Conservation (phyloP, 306 rosid species). For the Hylodesmum podocarpum region DNA sequence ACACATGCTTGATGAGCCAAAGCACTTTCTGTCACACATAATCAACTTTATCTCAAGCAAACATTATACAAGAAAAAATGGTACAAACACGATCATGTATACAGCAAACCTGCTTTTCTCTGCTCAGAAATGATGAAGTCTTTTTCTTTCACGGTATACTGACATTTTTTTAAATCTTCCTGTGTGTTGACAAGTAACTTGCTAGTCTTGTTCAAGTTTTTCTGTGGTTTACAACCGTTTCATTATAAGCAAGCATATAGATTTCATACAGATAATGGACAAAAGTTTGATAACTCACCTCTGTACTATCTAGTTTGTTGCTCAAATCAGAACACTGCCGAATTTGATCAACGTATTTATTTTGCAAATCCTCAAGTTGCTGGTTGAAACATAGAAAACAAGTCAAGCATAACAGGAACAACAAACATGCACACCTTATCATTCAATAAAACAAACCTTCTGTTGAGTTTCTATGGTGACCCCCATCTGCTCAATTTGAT, state of each 20-base stretch:
- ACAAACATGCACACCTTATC: not conserved
- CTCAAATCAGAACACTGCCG: slow-evolving; percentile 68
- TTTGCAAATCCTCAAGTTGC: slow-evolving; percentile 80
- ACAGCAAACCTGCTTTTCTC: slow-evolving; percentile 83
- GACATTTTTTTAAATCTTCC: slow-evolving; percentile 77
- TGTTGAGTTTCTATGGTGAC: slow-evolving; percentile 62
- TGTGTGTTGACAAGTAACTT: slow-evolving; percentile 63
- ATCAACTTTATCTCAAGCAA: slow-evolving; percentile 14
- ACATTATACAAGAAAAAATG: not conserved
- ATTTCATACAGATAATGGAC: not conserved
- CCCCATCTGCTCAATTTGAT: slow-evolving; percentile 95
- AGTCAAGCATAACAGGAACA: not conserved
- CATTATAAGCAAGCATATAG: not conserved
- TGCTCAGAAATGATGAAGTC: slow-evolving; percentile 82
- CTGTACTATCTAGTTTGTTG: slow-evolving; percentile 75
- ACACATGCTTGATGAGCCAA: slow-evolving; percentile 83
- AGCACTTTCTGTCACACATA: slow-evolving; percentile 69
- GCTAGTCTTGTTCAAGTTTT: slow-evolving; percentile 63
- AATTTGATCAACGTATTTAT: slow-evolving; percentile 59
- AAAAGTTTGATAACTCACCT: slow-evolving; percentile 49
- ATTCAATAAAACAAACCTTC: slow-evolving; percentile 53
- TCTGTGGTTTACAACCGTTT: slow-evolving; percentile 42
- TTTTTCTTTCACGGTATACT: slow-evolving; percentile 61
- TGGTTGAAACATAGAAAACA: slow-evolving; percentile 34
- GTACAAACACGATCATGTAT: not conserved